Evolutionary conservation across 495 filamentous ascomycete genomes (phyloP).

Genomic region (Tuber aestivum): DNA sequence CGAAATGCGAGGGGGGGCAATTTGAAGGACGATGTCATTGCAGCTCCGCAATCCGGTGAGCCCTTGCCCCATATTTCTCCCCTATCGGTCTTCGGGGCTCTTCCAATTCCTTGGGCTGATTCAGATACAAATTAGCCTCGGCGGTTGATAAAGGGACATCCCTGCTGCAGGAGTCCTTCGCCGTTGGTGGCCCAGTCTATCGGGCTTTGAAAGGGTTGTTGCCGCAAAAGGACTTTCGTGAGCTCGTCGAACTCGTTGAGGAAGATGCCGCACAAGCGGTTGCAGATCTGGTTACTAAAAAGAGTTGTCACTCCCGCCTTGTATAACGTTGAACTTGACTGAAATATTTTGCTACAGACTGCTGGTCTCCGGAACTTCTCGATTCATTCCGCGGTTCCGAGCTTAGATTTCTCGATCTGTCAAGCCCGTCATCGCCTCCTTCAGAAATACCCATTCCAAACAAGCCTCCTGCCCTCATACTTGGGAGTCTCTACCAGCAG

Average conservation of each 20-base stretch:
- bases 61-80: neutral
- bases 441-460: conserved; percentile 17
- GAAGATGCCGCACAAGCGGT: conserved; percentile 26
- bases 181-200: conserved; percentile 13
- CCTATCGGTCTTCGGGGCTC: conserved; percentile 3
- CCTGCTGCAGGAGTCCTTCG: conserved; percentile 23
- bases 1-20: conserved; percentile 6
- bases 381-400: conserved; percentile 28
- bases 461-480: conserved; percentile 18
- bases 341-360: conserved; percentile 17
- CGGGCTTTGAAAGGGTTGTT: conserved; percentile 19
- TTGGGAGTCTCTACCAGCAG: conserved; percentile 33
- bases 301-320: conserved; percentile 13
- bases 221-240: conserved; percentile 15
- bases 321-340: conserved; percentile 7
- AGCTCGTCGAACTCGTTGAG: conserved; percentile 24
- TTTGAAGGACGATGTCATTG: neutral
- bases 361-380: conserved; percentile 34
- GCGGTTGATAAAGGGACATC: conserved; percentile 14
- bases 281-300: conserved; percentile 34
- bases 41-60: conserved; percentile 11
- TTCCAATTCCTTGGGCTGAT: conserved; percentile 11
- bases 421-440: conserved; percentile 18
- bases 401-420: conserved; percentile 36
- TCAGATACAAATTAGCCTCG: conserved; percentile 1